Evolutionary conservation across 495 filamentous ascomycete genomes (phyloP).

Genomic region (Aspergillus baeticus): DNA sequence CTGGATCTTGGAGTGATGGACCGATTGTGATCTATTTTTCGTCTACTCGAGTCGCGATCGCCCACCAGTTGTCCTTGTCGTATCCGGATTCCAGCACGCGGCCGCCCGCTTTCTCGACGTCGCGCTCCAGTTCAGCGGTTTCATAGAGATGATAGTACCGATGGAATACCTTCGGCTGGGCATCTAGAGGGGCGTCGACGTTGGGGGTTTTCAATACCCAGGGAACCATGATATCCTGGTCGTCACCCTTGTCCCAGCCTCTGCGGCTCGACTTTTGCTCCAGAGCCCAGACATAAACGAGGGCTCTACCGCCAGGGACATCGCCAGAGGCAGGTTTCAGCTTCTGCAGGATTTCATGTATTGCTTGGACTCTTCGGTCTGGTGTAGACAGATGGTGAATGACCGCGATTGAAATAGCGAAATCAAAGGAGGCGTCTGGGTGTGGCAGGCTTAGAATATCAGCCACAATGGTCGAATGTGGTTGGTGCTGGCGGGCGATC

Average conservation of each 20-base stretch:
- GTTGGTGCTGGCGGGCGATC: constrained; percentile 67
- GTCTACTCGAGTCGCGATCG: constrained; percentile 48
- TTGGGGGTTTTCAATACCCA: constrained; percentile 69
- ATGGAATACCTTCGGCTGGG: constrained; percentile 57
- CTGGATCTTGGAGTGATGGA: constrained; percentile 33
- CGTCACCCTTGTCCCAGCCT: constrained; percentile 84
- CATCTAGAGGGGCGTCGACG: constrained; percentile 13
- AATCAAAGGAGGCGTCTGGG: constrained; percentile 71
- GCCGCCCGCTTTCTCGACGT: constrained; percentile 75
- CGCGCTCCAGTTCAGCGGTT: constrained; percentile 80
- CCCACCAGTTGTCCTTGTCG: constrained; percentile 99
- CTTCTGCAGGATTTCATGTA: constrained; percentile 68
- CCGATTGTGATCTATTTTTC: constrained; percentile 14
- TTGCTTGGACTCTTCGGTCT: constrained; percentile 68
- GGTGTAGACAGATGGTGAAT: constrained; percentile 92
- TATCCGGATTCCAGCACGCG: constrained; percentile 78
- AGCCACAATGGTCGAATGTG: constrained; percentile 64
- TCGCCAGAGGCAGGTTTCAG: constrained; percentile 45
- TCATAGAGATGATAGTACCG: constrained; percentile 95
- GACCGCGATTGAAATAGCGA: constrained; percentile 93
- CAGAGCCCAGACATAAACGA: constrained; percentile 96
- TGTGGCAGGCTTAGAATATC: constrained; percentile 72
- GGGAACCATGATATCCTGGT: constrained; percentile 93
- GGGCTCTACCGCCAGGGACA: constrained; percentile 56
- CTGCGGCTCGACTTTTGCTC: constrained; percentile 87